Evolutionary conservation across 2,329 filamentous ascomycete species (phyloP), one percentile per base, ranked within the genome.

Genomic region (Botrytis deweyae): DNA sequence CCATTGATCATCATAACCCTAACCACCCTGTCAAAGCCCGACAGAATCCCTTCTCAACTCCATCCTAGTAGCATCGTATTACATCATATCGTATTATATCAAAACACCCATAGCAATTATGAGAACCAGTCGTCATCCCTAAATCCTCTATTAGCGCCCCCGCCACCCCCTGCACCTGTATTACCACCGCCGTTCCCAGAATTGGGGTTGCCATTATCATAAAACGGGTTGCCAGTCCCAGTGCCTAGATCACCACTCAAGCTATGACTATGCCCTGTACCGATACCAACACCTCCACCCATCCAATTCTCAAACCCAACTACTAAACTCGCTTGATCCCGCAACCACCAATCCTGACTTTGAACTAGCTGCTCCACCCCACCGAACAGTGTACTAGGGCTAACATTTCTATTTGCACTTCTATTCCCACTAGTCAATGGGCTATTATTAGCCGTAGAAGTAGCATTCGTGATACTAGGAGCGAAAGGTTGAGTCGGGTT

Each of bases 271-370:
- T 40, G 58, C n/a, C 29, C 40, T 2, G 40, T 40, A 46, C 36
- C 42, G 36, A 61, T 20, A 29, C 36, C 25, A 25, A 25, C n/a
- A 59, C 70, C 46, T 10, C 61, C 70, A 7, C 73, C 76, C 72
- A 83, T 83, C 89, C 90, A 92, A 72, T 89, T 90, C 40, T 87
- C 90, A 76, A 92, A 88, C 1, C 89, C 90, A 6, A 87, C 81
- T 0, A 88, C 89, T 6, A 92, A 82, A 68, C 88, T 87, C 29
- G 84, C 86, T 77, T 92, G 89, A 78, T 92, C 90, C 52, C 86
- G 83, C 72, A 90, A 84, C 85, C 89, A 90, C 88, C 88, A 90
- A 77, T 91, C 88, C 75, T 91, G 88, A 66, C 87, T 88, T 68
- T 91, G 89, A 64, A 91, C 85, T 8, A 92, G 81, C 63, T 87